These are phyloP conservation scores for Wallacemonas sp. DNA, from an alignment of 208 protist genomes.

Conservation along the genomic window DNA sequence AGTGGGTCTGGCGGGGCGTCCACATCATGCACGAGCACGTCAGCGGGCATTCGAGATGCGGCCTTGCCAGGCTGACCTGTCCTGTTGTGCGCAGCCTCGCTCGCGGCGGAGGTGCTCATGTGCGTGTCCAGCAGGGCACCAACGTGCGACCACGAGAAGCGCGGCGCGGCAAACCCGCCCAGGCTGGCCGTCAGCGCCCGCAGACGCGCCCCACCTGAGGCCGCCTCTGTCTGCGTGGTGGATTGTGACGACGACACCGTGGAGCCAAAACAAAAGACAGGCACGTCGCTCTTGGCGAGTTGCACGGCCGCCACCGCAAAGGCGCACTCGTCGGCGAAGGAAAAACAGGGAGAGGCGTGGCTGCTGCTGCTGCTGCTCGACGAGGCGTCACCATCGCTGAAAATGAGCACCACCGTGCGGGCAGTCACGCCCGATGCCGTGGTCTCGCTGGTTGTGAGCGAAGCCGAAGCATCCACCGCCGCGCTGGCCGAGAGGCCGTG, in stretches of 20 bases:
- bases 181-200: slow-evolving; percentile 35
- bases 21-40: slow-evolving; percentile 3
- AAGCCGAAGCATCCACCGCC: not conserved
- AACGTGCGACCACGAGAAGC: slow-evolving; percentile 30
- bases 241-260: slow-evolving; percentile 13
- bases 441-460: not conserved
- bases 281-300: slow-evolving; percentile 29
- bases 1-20: not conserved
- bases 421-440: too few species aligned
- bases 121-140: slow-evolving; percentile 34
- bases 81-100: not conserved
- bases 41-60: not conserved
- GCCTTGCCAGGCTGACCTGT: not conserved
- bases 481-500: slow-evolving; percentile 20
- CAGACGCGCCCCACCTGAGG: slow-evolving; percentile 24
- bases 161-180: slow-evolving; percentile 31
- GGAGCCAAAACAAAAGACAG: slow-evolving; percentile 57
- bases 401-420: slow-evolving; percentile 39
- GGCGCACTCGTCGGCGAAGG: slow-evolving; percentile 65
- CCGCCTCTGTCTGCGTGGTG: not conserved
- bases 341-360: too few species aligned
- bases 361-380: too few species aligned
- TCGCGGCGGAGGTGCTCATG: not conserved
- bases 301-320: slow-evolving; percentile 51
- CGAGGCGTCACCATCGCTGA: slow-evolving; percentile 64